Evolutionary conservation across 2,329 filamentous ascomycete species (phyloP), one percentile per base, ranked within the genome.

Genomic region (Colletotrichum sojae): DNA sequence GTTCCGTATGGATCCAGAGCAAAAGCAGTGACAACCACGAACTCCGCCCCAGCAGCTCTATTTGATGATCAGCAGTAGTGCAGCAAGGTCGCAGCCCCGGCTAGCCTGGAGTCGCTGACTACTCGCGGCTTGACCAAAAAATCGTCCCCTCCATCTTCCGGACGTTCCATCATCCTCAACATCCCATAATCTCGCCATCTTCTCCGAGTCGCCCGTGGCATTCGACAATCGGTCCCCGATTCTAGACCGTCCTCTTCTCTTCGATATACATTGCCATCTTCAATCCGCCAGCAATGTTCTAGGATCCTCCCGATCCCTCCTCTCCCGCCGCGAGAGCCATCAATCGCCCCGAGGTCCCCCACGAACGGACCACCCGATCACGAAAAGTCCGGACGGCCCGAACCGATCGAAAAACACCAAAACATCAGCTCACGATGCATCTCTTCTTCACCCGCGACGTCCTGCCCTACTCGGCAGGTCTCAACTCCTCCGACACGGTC

Each of bases 401-500:
- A 13, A 12, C 18, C 31, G 31, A 27, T 9, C 8, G 46, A 22
- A 31, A 22, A 43, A 43, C 22, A 20, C 39, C 27, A 22, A 46
- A 18, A 27, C 40, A 46, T 8, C 31, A 10, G 31, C 31, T 8
- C 31, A 49, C 8, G 10, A 71, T 65, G 70, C 36, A 45, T 43
- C 27, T 85, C 71, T 77, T 87, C 74, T 73, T 82, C 71, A 76
- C 77, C 59, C 83, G 85, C 75, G 84, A 85, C 56, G 73, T 87
- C 16, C 68, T 87, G 69, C 72, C 80, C 61, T 90, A 85, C 76
- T 86, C 87, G 5, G 71, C 68, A 5, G 88, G 88, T 71, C 81
- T 83, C 73, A 90, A 91, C 73, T 74, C 75, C 36, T 86, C 83
- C 74, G 88, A 91, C 73, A 89, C 87, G 4, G 59, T 90, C 48